Evolutionary conservation across 2,329 filamentous ascomycete species (phyloP).

Genomic region (Corinectria fuckeliana): DNA sequence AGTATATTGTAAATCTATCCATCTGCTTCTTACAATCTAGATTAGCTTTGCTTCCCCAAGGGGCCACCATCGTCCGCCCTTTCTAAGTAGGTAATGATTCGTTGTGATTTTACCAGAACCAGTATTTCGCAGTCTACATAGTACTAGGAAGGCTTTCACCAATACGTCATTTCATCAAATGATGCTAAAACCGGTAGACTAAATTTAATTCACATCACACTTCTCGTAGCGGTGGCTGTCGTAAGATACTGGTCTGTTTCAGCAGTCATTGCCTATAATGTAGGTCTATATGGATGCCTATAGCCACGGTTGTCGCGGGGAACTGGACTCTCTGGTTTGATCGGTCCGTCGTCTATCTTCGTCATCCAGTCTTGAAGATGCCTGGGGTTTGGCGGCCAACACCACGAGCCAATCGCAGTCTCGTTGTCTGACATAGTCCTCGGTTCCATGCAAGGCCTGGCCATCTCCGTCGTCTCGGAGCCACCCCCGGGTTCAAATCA

Average conservation of each 20-base stretch:
- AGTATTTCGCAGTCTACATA: too few relatives aligned
- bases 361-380: not conserved
- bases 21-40: too few relatives aligned
- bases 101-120: too few relatives aligned
- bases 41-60: too few relatives aligned
- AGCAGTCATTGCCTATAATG: not conserved
- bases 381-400: not conserved
- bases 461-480: not conserved
- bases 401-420: slow-evolving; percentile 17
- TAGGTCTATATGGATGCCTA: not conserved
- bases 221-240: not conserved
- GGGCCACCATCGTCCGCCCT: too few relatives aligned
- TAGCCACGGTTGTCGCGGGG: not conserved
- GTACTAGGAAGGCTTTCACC: too few relatives aligned
- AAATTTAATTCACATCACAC: not conserved
- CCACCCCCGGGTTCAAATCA: slow-evolving; percentile 11
- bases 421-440: not conserved
- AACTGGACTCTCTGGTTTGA: not conserved
- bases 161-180: too few relatives aligned
- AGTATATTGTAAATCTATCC: too few relatives aligned
- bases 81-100: too few relatives aligned
- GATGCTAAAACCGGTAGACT: too few relatives aligned
- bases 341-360: not conserved
- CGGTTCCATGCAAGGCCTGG: not conserved
- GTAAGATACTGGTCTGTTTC: not conserved